Evolutionary conservation across 441 rosid genomes (phyloP), one percentile per base, ranked within the genome.

Genomic region (California macrophylla): DNA sequence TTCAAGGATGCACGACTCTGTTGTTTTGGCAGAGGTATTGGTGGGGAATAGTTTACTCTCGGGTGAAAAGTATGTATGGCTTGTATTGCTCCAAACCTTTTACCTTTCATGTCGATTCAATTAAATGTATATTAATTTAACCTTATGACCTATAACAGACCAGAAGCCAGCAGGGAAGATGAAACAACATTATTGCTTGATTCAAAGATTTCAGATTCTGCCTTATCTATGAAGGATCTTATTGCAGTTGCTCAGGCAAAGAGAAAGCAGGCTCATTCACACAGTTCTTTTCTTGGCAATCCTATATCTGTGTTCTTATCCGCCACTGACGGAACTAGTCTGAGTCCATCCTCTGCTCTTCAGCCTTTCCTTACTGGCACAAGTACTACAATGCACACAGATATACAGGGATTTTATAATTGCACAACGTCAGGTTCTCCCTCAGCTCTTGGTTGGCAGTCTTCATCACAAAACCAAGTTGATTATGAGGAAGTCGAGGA

Each of bases 241-340:
- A 89, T 96, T 81, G 99, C 99, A 30, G 97, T 96, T 66, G 99
- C 99, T 52, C 98, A 86, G 77, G 99, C 96, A 52, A 96, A 92
- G 83, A 87, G 97, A 80, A 87, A 74, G 81, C 85, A 81, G 79
- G 97, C 96, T 76, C 96, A 91, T 76, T 83, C 79, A 13, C 98
- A 88, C 29, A 82, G 79, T 62, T 82, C 80, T 72, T 69, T 82
- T 72, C 32, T 75, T 70, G 90, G 82, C 73, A 82, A 80, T 79
- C 73, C 83, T 68, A 80, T 70, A 83, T 72, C 82, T 74, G 64
- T 74, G 69, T 78, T 79, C 74, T 16, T 84, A 40, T 68, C 87
- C 34, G 63, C 73, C 64, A 74, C 78, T 74, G 30, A 81, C 38
- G 85, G 84, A 71, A 76, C 62, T 67, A 91, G 85, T 75, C 86